Conservation (phyloP, 495 filamentous ascomycete genomes). For the Xylaria intraflava region DNA sequence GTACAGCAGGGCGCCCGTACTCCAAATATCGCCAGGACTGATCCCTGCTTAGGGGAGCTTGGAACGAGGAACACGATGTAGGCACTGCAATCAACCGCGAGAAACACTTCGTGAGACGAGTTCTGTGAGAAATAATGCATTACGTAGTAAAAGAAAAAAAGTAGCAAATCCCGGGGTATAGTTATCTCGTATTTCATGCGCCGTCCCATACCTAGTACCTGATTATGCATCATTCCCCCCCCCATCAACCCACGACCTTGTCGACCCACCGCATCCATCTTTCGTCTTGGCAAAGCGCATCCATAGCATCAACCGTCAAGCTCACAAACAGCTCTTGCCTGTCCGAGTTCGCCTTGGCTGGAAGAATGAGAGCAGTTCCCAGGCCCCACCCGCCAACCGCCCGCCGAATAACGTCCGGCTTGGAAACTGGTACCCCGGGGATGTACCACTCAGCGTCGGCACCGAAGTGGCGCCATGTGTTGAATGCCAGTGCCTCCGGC, state of each 20-base stretch:
- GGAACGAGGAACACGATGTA: not conserved
- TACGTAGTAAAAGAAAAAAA: not conserved
- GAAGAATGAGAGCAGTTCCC: conserved; percentile 27
- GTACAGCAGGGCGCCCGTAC: no score
- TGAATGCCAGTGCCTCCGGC: conserved; percentile 26
- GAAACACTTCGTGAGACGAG: not conserved
- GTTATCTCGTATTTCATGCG: conserved; percentile 4
- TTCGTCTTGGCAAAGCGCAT: conserved; percentile 24
- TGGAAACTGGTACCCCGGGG: conserved; percentile 25
- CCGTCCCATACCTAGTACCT: conserved; percentile 1
- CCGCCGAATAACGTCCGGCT: conserved; percentile 28
- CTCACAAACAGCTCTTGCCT: conserved; percentile 28
- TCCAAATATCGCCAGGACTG: no score
- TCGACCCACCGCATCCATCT: conserved; percentile 30
- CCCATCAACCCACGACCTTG: conserved; percentile 27
- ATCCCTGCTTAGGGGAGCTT: conserved; percentile 1
- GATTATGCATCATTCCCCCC: conserved; percentile 1
- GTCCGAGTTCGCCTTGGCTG: conserved; percentile 21
- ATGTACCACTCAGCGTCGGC: conserved; percentile 30
- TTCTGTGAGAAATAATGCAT: no score
- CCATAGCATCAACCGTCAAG: conserved; percentile 28
- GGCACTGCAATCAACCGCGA: not conserved
- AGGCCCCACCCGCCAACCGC: conserved; percentile 26
- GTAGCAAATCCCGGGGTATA: conserved; percentile 8
- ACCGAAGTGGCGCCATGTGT: conserved; percentile 32